Evolutionary conservation across 1,139 yeast genomes (phyloP).

Genomic region (Insectozyma bohioensis): DNA sequence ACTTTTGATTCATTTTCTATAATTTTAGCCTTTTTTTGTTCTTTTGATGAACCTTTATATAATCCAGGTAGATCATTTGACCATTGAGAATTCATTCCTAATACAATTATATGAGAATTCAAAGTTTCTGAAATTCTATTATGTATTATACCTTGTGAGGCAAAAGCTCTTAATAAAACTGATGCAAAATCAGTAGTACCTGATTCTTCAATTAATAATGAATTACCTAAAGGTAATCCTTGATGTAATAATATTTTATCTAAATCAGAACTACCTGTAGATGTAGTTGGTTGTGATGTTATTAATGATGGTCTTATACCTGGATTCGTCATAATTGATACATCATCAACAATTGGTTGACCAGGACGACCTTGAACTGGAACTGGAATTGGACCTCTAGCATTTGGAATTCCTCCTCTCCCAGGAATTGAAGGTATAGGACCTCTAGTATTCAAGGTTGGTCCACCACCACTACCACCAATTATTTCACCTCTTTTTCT

Average conservation of each 20-base stretch:
- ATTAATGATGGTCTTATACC: constrained; percentile 75
- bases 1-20: constrained; percentile 59
- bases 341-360: constrained; percentile 16
- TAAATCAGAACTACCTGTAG: constrained; percentile 75
- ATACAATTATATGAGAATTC: constrained; percentile 61
- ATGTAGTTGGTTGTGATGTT: constrained; percentile 71
- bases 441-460: too few relatives aligned
- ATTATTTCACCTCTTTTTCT: constrained; percentile 68
- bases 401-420: constrained; percentile 10
- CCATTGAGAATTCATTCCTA: constrained; percentile 66
- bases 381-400: constrained; percentile 10
- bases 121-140: constrained; percentile 42
- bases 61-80: constrained; percentile 76
- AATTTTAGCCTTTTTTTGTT: constrained; percentile 60
- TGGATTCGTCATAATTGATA: constrained; percentile 38
- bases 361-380: constrained; percentile 1
- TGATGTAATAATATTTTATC: constrained; percentile 77
- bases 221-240: constrained; percentile 79
- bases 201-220: constrained; percentile 73
- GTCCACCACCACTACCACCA: constrained; percentile 21
- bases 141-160: constrained; percentile 79
- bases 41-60: constrained; percentile 69
- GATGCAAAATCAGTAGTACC: constrained; percentile 89
- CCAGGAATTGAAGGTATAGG: constrained; percentile 18
- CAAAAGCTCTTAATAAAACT: constrained; percentile 67